These are phyloP conservation scores for Selaginella tamariscina DNA, from an alignment of 75 land plant species.

Conservation along the genomic window DNA sequence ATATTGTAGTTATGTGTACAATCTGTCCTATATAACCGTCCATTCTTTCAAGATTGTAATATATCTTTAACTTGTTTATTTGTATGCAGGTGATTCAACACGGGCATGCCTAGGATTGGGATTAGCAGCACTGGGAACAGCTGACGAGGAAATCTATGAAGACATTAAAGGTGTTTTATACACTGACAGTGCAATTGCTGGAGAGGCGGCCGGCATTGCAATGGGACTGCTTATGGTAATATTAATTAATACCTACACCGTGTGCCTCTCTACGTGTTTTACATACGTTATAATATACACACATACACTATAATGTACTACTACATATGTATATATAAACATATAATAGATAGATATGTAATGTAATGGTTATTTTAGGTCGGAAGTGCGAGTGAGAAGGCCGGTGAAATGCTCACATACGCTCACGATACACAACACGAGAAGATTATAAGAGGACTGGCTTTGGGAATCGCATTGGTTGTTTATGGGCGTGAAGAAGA, in stretches of 20 bases:
- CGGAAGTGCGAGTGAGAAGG: constrained; percentile 90
- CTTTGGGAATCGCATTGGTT: constrained; percentile 85
- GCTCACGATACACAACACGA: constrained; percentile 98
- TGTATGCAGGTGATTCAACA: constrained; percentile 79
- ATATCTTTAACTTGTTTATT: background rate
- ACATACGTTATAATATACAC: too few relatives aligned
- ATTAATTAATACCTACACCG: too few relatives aligned
- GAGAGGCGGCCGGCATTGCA: constrained; percentile 92
- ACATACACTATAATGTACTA: too few relatives aligned
- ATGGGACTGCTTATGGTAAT: constrained; percentile 98
- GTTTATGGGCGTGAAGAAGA: constrained; percentile 98
- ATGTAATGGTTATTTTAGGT: too few relatives aligned
- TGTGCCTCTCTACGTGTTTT: too few relatives aligned
- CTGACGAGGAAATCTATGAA: constrained; percentile 92
- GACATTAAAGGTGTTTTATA: constrained; percentile 81
- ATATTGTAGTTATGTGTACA: too few relatives aligned
- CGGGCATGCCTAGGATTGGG: constrained; percentile 97
- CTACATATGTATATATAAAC: too few relatives aligned
- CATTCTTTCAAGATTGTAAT: too few relatives aligned
- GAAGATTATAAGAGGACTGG: constrained; percentile 91
- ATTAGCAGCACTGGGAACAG: constrained; percentile 90
- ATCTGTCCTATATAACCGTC: too few relatives aligned
- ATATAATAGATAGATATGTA: too few relatives aligned
- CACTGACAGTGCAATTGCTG: constrained; percentile 90
- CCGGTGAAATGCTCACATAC: constrained; percentile 91